Evolutionary conservation across 1,139 yeast genomes (phyloP).

Genomic region (Yamadazyma triangularis): DNA sequence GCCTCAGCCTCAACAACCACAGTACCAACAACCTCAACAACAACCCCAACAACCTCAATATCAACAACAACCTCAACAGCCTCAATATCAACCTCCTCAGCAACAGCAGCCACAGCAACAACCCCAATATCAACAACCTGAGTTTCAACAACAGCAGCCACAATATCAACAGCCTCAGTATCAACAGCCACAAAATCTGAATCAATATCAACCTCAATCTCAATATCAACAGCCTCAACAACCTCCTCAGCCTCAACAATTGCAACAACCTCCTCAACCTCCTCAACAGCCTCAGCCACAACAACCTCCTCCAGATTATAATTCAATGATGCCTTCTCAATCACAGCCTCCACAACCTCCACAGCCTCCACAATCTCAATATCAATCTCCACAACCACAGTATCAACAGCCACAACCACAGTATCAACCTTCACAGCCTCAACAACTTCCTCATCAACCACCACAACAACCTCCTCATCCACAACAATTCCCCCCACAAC

Average conservation of each 20-base stretch:
- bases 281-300: slow-evolving; percentile 1
- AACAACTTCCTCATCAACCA: slow-evolving; percentile 2
- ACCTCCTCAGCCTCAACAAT: slow-evolving; percentile 1
- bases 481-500: slow-evolving; percentile 3
- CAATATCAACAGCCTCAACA: slow-evolving; percentile 4
- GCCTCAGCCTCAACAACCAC: slow-evolving; percentile 7
- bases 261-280: slow-evolving; percentile 5
- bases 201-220: slow-evolving; percentile 3
- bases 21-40: slow-evolving; percentile 7
- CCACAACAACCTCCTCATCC: slow-evolving; percentile 5
- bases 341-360: too few relatives aligned
- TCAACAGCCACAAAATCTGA: slow-evolving; percentile 4
- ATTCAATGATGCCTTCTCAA: too few relatives aligned
- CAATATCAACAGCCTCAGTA: slow-evolving; percentile 5
- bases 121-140: slow-evolving; percentile 3
- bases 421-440: slow-evolving; percentile 3
- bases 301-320: too few relatives aligned
- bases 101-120: slow-evolving; percentile 3
- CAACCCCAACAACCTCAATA: slow-evolving; percentile 8
- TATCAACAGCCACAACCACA: slow-evolving; percentile 2
- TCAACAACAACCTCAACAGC: slow-evolving; percentile 3
- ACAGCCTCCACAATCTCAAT: not conserved
- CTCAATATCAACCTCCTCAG: slow-evolving; percentile 2
- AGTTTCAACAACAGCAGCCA: slow-evolving; percentile 3
- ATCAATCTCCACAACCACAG: slow-evolving; percentile 2